Percentiles rank a stretch among this genome's conserved stretches.
phyloP scores from a whole-genome alignment of 2,329 filamentous ascomycete species.

The Aspergillus pseudotamarii region DNA sequence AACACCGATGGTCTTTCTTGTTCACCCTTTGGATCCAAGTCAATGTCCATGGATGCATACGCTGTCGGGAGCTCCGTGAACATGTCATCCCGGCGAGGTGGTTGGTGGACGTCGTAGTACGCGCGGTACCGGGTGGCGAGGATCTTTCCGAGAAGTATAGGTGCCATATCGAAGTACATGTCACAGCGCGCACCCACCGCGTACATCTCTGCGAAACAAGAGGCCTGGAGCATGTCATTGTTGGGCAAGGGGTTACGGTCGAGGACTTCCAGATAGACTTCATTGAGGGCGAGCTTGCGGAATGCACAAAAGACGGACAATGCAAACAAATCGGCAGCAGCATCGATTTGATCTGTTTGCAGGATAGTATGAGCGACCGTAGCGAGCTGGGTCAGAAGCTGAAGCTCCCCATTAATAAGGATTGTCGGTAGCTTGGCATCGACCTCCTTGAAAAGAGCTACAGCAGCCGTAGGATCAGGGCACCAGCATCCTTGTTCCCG shows the following conservation, averaged over 20 bases:
- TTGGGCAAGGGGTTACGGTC: conserved; percentile 65
- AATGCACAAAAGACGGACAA: conserved; percentile 62
- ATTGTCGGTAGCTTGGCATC: conserved; percentile 26
- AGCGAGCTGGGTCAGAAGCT: conserved; percentile 39
- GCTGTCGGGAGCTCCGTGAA: conserved; percentile 53
- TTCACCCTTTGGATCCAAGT: conserved; percentile 52
- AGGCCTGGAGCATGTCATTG: conserved; percentile 63
- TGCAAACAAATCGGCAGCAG: conserved; percentile 58
- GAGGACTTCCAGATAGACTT: conserved; percentile 65
- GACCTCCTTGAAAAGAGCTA: conserved; percentile 44
- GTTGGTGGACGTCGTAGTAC: conserved; percentile 49
- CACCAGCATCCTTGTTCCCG: conserved; percentile 39
- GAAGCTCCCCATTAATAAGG: conserved; percentile 5
- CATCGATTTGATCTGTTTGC: conserved; percentile 40
- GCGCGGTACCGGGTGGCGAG: conserved; percentile 46
- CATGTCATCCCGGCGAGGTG: conserved; percentile 54
- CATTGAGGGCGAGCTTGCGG: conserved; percentile 60
- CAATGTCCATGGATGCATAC: conserved; percentile 57
- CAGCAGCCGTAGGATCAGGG: conserved; percentile 35
- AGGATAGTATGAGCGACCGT: conserved; percentile 10
- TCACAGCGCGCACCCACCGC: conserved; percentile 66
- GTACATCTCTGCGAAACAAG: conserved; percentile 65
- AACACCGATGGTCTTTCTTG: conserved; percentile 50
- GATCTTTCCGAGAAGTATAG: conserved; percentile 51
- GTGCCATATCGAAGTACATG: conserved; percentile 61